These are phyloP conservation scores for Orobanche coerulescens DNA, from an alignment of 257 asterid genomes.

Conservation along the genomic window DNA sequence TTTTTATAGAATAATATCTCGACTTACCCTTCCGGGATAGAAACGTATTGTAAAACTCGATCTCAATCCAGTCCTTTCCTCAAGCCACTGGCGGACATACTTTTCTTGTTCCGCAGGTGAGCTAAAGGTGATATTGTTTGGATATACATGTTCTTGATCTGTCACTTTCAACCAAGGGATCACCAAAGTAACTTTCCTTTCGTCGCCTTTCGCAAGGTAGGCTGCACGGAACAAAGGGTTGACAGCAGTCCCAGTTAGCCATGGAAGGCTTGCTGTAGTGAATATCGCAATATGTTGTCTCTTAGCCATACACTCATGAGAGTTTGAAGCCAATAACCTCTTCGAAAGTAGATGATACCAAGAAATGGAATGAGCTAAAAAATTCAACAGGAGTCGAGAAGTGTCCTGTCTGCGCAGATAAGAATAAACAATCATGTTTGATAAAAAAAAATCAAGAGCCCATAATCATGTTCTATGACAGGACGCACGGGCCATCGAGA, in stretches of 20 bases:
- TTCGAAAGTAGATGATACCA: conserved; percentile 4
- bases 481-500: too few relatives aligned
- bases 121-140: conserved; percentile 58
- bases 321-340: conserved; percentile 18
- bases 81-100: conserved; percentile 79
- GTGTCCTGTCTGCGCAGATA: conserved; percentile 22
- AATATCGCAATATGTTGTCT: conserved; percentile 66
- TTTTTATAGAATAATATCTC: not conserved
- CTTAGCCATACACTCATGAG: conserved; percentile 39
- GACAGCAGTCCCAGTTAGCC: conserved; percentile 96
- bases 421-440: conserved; percentile 5
- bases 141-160: conserved; percentile 78
- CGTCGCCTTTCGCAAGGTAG: conserved; percentile 66
- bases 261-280: conserved; percentile 99
- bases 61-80: conserved; percentile 64
- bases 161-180: conserved; percentile 80
- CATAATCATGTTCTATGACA: not conserved
- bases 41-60: conserved; percentile 50
- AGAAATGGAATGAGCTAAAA: conserved; percentile 17
- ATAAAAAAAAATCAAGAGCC: not conserved
- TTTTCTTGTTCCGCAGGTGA: conserved; percentile 75
- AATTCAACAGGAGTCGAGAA: conserved; percentile 4
- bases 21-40: conserved; percentile 88
- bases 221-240: conserved; percentile 98
- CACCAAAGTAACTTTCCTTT: conserved; percentile 65